Conservation (phyloP, 306 rosid species). For the Geum urbanum region DNA sequence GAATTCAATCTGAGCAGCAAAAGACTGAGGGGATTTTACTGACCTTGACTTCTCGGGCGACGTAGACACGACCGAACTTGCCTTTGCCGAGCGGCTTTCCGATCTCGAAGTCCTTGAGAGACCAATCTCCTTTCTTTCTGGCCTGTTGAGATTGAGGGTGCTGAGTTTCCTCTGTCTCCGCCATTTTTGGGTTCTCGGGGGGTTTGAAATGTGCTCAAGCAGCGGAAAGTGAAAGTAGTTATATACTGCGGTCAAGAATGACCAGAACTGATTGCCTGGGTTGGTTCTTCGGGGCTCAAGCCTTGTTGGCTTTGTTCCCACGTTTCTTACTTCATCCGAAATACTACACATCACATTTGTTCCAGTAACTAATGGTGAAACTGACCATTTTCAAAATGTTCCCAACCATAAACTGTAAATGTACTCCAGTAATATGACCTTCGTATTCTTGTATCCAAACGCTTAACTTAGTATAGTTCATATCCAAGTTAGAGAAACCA, state of each 20-base stretch:
- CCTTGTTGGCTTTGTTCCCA: neutral
- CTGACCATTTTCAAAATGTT: too few species aligned
- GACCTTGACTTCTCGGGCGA: conserved; percentile 73
- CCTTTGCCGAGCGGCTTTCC: conserved; percentile 87
- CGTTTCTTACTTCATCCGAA: neutral
- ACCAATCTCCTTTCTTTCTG: conserved; percentile 44
- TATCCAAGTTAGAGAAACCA: neutral
- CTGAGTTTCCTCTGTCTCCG: conserved; percentile 21
- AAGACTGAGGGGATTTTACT: too few species aligned
- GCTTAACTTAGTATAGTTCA: neutral
- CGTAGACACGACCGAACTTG: conserved; percentile 81
- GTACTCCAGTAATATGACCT: neutral
- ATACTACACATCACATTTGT: neutral
- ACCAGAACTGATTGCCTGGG: neutral
- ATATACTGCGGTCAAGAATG: neutral
- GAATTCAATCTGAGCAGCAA: neutral
- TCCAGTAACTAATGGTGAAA: neutral
- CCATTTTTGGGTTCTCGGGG: neutral
- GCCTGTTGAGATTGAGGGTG: conserved; percentile 4
- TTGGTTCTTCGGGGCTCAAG: neutral
- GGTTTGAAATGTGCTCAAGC: neutral
- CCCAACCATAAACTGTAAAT: too few species aligned
- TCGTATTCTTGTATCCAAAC: neutral
- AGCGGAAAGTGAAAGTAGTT: neutral
- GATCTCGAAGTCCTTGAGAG: conserved; percentile 64